Evolutionary conservation across 768 basidiomycete genomes (phyloP).

Genomic region (Hysterangium stoloniferum): DNA sequence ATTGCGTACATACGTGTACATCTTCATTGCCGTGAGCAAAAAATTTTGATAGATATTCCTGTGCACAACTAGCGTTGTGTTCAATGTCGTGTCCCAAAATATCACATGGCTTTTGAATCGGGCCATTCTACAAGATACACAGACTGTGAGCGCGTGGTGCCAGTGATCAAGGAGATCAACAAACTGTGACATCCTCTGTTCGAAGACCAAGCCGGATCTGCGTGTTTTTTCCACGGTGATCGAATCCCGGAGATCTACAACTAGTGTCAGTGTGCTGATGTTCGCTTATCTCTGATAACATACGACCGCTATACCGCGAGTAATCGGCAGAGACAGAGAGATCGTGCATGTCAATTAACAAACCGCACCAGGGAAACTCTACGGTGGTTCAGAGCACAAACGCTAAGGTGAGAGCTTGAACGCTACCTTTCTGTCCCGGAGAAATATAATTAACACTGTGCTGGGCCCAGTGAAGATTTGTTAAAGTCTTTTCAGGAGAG

Average conservation of each 20-base stretch:
- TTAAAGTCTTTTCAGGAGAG: slow-evolving; percentile 78
- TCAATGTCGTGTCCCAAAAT: slow-evolving; percentile 69
- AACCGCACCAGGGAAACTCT: slow-evolving; percentile 96
- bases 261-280: too few relatives aligned
- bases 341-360: slow-evolving; percentile 64
- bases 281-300: too few relatives aligned
- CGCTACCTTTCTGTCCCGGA: slow-evolving; percentile 35
- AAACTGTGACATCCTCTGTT: slow-evolving; percentile 69
- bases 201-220: slow-evolving; percentile 56
- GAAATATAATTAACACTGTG: slow-evolving; percentile 47
- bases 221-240: slow-evolving; percentile 64
- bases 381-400: background rate
- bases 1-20: slow-evolving; percentile 67
- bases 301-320: slow-evolving; percentile 57
- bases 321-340: slow-evolving; percentile 80
- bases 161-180: slow-evolving; percentile 21
- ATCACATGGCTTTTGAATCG: slow-evolving; percentile 73
- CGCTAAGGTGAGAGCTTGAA: background rate
- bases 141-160: slow-evolving; percentile 1
- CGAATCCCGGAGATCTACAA: slow-evolving; percentile 56
- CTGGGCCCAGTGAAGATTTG: slow-evolving; percentile 69
- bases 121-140: slow-evolving; percentile 42
- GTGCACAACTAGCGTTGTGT: slow-evolving; percentile 52
- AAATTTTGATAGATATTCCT: slow-evolving; percentile 86
- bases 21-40: slow-evolving; percentile 75